These are phyloP conservation scores for Anethum foeniculum DNA, from an alignment of 140 eudicot species.

Conservation along the genomic window DNA sequence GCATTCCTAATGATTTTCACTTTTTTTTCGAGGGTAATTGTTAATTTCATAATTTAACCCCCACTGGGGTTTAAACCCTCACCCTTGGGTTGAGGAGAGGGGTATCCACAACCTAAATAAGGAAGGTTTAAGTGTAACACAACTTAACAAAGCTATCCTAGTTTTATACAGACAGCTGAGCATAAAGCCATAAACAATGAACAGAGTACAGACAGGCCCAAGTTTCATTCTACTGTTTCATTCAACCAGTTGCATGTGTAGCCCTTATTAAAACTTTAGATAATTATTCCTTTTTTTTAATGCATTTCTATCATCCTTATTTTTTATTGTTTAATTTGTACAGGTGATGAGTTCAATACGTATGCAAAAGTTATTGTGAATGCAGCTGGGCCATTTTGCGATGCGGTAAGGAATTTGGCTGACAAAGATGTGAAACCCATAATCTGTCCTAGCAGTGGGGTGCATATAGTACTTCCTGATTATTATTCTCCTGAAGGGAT, in stretches of 20 bases:
- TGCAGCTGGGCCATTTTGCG: slow-evolving; percentile 94
- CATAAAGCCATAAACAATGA: no score
- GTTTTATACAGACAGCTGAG: no score
- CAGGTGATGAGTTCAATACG: slow-evolving; percentile 80
- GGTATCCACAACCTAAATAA: not conserved
- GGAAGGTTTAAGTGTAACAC: no score
- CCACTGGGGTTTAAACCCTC: not conserved
- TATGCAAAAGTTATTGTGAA: slow-evolving; percentile 93
- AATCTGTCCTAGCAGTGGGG: slow-evolving; percentile 98
- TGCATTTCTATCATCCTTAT: slow-evolving; percentile 20
- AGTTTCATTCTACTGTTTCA: no score
- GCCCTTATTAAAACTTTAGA: not conserved
- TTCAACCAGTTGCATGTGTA: not conserved
- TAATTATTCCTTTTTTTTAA: not conserved
- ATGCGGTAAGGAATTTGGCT: slow-evolving; percentile 71
- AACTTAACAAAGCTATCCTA: no score
- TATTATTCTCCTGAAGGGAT: slow-evolving; percentile 97
- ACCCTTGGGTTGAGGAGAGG: not conserved
- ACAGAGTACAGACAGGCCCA: no score
- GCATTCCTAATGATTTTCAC: not conserved
- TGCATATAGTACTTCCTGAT: slow-evolving; percentile 89
- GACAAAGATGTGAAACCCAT: slow-evolving; percentile 66
- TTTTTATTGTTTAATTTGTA: slow-evolving; percentile 18
- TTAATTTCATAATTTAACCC: no score
- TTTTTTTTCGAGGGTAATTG: not conserved